Base-by-base conservation (phyloP, 148 eudicot genomes). In the Chenopodium quinoa region DNA sequence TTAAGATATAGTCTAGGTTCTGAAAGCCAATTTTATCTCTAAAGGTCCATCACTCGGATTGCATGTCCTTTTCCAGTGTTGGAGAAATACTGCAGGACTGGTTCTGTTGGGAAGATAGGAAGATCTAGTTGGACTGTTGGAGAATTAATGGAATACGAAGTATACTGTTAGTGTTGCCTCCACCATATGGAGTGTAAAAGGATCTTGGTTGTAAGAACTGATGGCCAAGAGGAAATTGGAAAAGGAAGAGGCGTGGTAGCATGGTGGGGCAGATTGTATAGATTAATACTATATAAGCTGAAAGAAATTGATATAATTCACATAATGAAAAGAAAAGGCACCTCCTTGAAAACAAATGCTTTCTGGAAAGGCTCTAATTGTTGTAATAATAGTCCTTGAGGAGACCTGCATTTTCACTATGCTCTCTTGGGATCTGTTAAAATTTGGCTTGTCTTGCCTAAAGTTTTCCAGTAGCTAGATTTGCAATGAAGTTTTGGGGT, bases 401-500 rank as follows among this genome's bases (percentile, higher is more conserved):
- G 76, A 81, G 74, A 74, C 79, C 64, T 78, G 83, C 79, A 64
- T 63, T 56, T 82, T 80, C 74, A 82, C 79, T 67, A 56, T 84
- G 85, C 65, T 71, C 62, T 47, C 69, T 81, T 71, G 81, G 85
- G 86, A 82, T 83, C 85, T 79, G 76, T 74, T 25, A 74, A 67
- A 62, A 13, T 52, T 83, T 75, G 80, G 78, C 62, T 77, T 66
- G 5, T 75, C 80, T 70, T 13, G 62, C 62, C 76, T 79, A 76
- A 37, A 75, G 48, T 84, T 80, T 64, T 75, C 52, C 48, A 7
- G 27, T 84, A 29, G 77, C 48, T 84, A 4, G 76, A 66, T 54
- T 74, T 67, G 65, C 25, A 25, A 44, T 66, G 23, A 27, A 68
- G 40, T 20, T 71, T 56, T 72, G 23, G 58, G 7, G 17, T 22